Base-by-base conservation (phyloP, 306 rosid genomes). In the Lagenaria siceraria region DNA sequence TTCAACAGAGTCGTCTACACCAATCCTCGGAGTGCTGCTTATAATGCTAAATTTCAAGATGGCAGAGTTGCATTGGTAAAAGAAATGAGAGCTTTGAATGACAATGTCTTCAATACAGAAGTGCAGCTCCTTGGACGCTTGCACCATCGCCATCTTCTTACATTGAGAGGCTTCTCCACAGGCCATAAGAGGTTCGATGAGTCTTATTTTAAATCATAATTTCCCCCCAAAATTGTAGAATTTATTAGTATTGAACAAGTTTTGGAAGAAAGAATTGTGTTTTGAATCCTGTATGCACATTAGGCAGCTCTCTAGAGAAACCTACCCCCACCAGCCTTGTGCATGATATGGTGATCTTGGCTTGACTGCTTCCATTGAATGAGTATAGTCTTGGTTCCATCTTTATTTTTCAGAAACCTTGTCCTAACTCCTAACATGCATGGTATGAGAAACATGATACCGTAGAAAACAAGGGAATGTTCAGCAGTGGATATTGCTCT, bases 131-230 rank as follows among this genome's bases (percentile, higher is more conserved):
- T 94, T 80, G 94, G 91, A 52, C 89, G 91, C 40, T 84, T 94
- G 89, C 97, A 90, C 82, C 98, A 94, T 81, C 97, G 97, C 63
- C 98, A 94, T 81, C 88, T 94, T 82, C 96, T 94, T 60, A 84
- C 90, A 25, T 96, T 91, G 54, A 87, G 80, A 75, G 98, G 96
- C 54, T 94, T 90, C 78, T 94, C 93, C 59, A 29, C 59, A 0
- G 91, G 87, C 22, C 85, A 78, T 49, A 91, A 88, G 87, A 87
- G 98, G 98, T 94, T 48, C 15, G 81, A 29, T 18, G 25, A 29
- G 6, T 72, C 24, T 38, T 29, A 8, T 73, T 48, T 71, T 22
- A 3, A 71, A 71, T 25, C 8, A 52, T 78, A 59, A n/a, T 48
- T 38, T n/a, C 19, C 40, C 65, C 56, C 66, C 19, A 27, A 18